Evolutionary conservation across 257 asterid genomes (phyloP).

Genomic region (Marsdenia floribunda): DNA sequence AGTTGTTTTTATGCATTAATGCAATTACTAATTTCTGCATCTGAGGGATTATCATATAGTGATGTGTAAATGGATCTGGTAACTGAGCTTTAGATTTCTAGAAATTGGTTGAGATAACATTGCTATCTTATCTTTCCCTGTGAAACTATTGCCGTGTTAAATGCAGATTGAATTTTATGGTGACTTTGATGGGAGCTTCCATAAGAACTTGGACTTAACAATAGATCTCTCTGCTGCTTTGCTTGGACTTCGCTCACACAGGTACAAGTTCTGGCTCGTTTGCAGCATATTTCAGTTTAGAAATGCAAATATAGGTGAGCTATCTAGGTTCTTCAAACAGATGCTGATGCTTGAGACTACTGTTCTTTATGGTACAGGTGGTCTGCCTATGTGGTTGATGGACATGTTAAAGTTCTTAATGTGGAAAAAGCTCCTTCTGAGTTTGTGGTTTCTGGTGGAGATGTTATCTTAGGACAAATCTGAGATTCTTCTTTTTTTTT

Average conservation of each 20-base stretch:
- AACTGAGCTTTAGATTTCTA: neutral
- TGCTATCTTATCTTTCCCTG: too few species aligned
- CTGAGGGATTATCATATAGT: neutral
- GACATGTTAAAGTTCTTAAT: constrained; percentile 70
- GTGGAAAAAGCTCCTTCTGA: constrained; percentile 86
- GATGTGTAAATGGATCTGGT: neutral
- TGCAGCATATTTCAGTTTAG: neutral
- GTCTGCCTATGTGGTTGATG: constrained; percentile 92
- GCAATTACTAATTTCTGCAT: neutral
- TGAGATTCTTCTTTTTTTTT: constrained; percentile 16
- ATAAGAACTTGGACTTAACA: constrained; percentile 72
- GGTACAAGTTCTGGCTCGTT: constrained; percentile 29
- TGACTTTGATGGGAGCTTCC: constrained; percentile 95
- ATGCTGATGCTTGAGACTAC: neutral
- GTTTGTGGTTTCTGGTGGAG: constrained; percentile 83
- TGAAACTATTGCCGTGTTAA: neutral
- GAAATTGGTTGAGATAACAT: neutral
- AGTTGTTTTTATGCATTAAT: neutral
- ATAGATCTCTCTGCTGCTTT: constrained; percentile 76
- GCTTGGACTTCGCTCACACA: constrained; percentile 85
- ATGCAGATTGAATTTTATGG: constrained; percentile 93
- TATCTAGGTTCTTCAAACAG: neutral
- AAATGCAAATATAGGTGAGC: neutral
- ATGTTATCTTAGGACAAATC: constrained; percentile 71
- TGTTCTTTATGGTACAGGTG: constrained; percentile 41